These are phyloP conservation scores for Cordyceps tenuipes DNA, from an alignment of 2,329 filamentous ascomycete species.

Conservation along the genomic window DNA sequence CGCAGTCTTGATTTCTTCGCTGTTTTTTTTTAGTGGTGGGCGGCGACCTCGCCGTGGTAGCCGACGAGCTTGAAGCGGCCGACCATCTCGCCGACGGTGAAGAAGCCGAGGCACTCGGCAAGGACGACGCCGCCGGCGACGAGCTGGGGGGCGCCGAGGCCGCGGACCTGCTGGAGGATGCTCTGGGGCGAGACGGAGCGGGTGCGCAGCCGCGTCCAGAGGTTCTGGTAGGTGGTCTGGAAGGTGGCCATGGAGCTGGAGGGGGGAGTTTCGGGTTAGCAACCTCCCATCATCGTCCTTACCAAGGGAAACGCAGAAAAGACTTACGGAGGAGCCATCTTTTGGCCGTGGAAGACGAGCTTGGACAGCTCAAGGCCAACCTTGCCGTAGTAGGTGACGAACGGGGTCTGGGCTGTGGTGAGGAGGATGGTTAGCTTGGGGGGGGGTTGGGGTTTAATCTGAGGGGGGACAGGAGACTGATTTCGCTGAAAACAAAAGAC, in stretches of 20 bases:
- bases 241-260: constrained; percentile 68
- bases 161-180: constrained; percentile 51
- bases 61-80: constrained; percentile 92
- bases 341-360: constrained; percentile 78
- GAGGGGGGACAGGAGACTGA: no score
- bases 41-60: constrained; percentile 61
- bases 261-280: not conserved
- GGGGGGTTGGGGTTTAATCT: no score
- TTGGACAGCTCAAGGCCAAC: constrained; percentile 82
- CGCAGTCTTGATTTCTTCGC: no score
- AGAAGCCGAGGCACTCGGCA: constrained; percentile 91
- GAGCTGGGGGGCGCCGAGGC: constrained; percentile 62
- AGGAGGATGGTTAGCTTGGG: not conserved
- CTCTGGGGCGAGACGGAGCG: constrained; percentile 49
- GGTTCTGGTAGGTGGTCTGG: constrained; percentile 75
- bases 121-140: constrained; percentile 65
- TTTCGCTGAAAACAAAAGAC: no score
- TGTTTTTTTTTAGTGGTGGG: constrained; percentile 43
- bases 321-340: constrained; percentile 92
- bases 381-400: constrained; percentile 83
- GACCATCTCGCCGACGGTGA: constrained; percentile 95
- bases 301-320: not conserved
- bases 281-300: not conserved
- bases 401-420: constrained; percentile 67
- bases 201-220: constrained; percentile 63